Evolutionary conservation across 2,329 filamentous ascomycete genomes (phyloP).

Genomic region (Sphaerulina vaccinii): DNA sequence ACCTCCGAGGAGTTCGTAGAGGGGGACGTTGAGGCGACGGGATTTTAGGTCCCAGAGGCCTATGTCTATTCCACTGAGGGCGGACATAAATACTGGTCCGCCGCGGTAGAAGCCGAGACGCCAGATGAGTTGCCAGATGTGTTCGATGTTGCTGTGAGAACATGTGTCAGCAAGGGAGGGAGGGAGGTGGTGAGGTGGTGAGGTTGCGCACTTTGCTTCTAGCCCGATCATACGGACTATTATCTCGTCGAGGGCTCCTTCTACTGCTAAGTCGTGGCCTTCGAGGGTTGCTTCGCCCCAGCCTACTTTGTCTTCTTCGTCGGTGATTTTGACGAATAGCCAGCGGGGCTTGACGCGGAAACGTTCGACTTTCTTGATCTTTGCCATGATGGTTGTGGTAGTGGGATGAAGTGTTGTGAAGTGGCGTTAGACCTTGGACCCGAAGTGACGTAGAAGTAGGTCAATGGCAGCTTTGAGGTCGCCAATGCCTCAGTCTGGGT

Average conservation of each 20-base stretch:
- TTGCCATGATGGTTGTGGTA: conserved; percentile 62
- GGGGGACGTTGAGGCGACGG: conserved; percentile 62
- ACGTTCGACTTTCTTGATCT: conserved; percentile 67
- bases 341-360: conserved; percentile 73
- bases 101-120: conserved; percentile 71
- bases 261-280: conserved; percentile 70
- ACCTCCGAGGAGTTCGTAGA: conserved; percentile 72
- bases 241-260: conserved; percentile 70
- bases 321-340: conserved; percentile 75
- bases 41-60: conserved; percentile 77
- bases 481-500: neutral
- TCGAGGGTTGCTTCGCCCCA: conserved; percentile 76
- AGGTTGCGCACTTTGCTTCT: conserved; percentile 58
- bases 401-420: neutral
- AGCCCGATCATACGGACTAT: conserved; percentile 61
- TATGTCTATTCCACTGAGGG: conserved; percentile 74
- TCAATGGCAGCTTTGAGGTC: too few relatives aligned
- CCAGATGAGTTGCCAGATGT: conserved; percentile 75
- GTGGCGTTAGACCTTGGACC: too few relatives aligned
- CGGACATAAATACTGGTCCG: conserved; percentile 77
- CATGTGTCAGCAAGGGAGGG: conserved; percentile 53
- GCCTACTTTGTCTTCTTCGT: conserved; percentile 62
- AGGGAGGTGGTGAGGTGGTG: neutral
- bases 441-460: too few relatives aligned
- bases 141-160: conserved; percentile 75